Evolutionary conservation across 768 basidiomycete genomes (phyloP).

Genomic region (Chlorophyllum brunneum): DNA sequence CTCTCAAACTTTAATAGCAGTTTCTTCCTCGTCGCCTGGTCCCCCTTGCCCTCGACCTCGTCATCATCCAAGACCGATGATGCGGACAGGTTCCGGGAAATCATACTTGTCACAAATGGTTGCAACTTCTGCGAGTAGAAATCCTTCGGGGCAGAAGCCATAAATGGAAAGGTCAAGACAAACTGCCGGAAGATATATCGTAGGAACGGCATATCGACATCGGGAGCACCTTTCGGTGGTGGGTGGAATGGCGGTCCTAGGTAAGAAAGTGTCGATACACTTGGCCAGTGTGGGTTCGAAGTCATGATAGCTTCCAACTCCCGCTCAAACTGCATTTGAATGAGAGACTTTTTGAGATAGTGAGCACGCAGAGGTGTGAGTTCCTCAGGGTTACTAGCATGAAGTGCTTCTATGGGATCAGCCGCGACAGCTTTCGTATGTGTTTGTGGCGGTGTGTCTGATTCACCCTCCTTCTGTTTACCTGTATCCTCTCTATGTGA

Average conservation of each 20-base stretch:
- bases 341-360: constrained; percentile 95
- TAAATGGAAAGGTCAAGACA: constrained; percentile 92
- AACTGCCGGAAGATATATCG: constrained; percentile 90
- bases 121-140: constrained; percentile 96
- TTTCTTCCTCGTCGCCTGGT: constrained; percentile 60
- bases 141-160: constrained; percentile 80
- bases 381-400: constrained; percentile 17
- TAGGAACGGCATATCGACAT: constrained; percentile 80
- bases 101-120: constrained; percentile 82
- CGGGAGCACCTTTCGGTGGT: constrained; percentile 53
- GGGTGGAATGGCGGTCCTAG: constrained; percentile 86
- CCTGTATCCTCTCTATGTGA: background rate
- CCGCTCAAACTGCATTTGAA: constrained; percentile 78
- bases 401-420: constrained; percentile 7
- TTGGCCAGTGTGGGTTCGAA: constrained; percentile 20
- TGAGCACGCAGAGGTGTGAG: constrained; percentile 91
- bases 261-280: constrained; percentile 69
- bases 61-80: constrained; percentile 49
- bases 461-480: background rate
- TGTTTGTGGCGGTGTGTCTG: background rate
- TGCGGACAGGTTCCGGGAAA: constrained; percentile 74
- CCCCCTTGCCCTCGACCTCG: constrained; percentile 35
- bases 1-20: constrained; percentile 79
- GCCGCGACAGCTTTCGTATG: background rate
- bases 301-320: constrained; percentile 73